Conservation (phyloP, 225 moss, liverwort and hornwort genomes). For the Anthoceros angustus region DNA sequence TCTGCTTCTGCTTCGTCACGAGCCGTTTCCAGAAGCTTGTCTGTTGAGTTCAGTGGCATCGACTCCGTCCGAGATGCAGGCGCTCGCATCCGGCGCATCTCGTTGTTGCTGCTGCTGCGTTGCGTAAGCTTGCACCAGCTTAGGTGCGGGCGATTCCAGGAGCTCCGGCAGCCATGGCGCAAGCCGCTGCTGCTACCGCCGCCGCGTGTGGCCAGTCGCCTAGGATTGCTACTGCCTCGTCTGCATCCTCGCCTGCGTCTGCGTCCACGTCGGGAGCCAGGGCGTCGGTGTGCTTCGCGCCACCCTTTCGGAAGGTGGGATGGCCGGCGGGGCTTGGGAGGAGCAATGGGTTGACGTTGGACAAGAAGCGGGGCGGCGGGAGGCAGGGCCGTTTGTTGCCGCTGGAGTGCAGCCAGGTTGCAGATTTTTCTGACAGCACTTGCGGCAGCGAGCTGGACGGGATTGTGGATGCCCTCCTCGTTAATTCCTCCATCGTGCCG, state of each 20-base stretch:
- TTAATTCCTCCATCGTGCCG: slow-evolving; percentile 5
- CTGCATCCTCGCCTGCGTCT: not conserved
- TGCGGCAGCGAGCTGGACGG: not conserved
- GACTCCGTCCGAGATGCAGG: too few relatives aligned
- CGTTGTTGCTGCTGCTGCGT: not conserved
- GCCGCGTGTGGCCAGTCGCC: not conserved
- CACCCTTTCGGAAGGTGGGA: slow-evolving; percentile 1
- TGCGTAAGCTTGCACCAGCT: not conserved
- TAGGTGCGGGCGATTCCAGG: not conserved
- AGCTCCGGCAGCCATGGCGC: not conserved
- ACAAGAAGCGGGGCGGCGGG: not conserved
- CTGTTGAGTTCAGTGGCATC: too few relatives aligned
- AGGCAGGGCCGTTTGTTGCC: not conserved
- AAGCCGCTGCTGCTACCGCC: slow-evolving; percentile 2
- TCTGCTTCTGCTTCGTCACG: too few relatives aligned
- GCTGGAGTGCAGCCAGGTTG: not conserved
- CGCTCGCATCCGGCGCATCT: not conserved
- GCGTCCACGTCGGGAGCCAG: not conserved
- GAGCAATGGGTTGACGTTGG: not conserved
- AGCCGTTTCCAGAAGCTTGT: too few relatives aligned
- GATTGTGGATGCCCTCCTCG: not conserved
- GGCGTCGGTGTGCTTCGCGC: not conserved
- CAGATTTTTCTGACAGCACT: not conserved
- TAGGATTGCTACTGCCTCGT: not conserved
- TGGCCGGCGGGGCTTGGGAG: not conserved